These are phyloP conservation scores for Powellomyces hirtus DNA, from an alignment of 192 early-diverging fungal genomes.

Conservation along the genomic window DNA sequence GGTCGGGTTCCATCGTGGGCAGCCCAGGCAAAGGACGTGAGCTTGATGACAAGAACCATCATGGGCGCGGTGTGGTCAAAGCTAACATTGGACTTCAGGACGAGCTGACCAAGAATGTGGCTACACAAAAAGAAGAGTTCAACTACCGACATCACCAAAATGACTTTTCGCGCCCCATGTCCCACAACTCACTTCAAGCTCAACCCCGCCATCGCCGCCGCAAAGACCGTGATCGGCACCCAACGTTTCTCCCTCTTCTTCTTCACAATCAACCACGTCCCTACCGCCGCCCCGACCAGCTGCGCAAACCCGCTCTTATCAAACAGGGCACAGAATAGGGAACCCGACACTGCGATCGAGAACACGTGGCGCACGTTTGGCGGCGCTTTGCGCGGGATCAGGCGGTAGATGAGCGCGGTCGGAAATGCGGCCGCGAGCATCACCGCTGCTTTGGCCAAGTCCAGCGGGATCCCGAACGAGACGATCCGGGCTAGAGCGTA, in stretches of 20 bases:
- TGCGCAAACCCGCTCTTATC: slow-evolving; percentile 31
- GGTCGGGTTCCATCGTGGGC: slow-evolving; percentile 71
- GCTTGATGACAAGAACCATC: slow-evolving; percentile 94
- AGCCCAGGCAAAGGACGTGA: slow-evolving; percentile 84
- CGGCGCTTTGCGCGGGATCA: slow-evolving; percentile 12
- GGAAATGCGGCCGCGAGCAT: slow-evolving; percentile 28
- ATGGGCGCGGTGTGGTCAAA: slow-evolving; percentile 89
- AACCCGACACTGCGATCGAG: slow-evolving; percentile 34
- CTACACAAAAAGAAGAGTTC: background rate
- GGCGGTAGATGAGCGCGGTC: slow-evolving; percentile 19
- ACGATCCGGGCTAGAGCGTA: background rate
- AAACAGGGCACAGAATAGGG: slow-evolving; percentile 40
- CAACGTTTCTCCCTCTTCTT: slow-evolving; percentile 12
- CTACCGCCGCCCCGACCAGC: slow-evolving; percentile 21
- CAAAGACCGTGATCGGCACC: slow-evolving; percentile 35
- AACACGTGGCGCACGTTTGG: slow-evolving; percentile 38
- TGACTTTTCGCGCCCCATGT: background rate
- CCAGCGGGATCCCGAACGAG: background rate
- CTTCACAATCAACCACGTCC: slow-evolving; percentile 21
- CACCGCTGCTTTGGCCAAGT: slow-evolving; percentile 20
- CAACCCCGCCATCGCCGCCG: slow-evolving; percentile 35
- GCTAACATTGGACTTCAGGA: slow-evolving; percentile 42
- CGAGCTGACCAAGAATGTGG: slow-evolving; percentile 27
- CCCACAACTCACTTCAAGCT: slow-evolving; percentile 22
- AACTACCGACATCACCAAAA: background rate